Evolutionary conservation across 352 stramenopile species (phyloP).

Genomic region (Phytophthora agathidicida): DNA sequence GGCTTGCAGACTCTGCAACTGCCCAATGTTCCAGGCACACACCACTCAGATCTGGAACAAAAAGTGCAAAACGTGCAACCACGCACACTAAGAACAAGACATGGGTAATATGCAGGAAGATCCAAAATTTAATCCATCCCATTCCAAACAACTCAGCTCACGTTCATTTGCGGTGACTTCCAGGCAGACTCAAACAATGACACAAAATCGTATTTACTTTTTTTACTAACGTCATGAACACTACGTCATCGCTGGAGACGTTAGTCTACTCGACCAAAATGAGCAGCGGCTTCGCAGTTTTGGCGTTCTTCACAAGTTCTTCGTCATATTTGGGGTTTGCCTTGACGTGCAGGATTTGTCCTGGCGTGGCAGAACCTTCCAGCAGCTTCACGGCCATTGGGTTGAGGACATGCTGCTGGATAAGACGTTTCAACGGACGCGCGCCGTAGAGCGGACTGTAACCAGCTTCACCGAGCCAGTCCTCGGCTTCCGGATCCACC

Average conservation of each 20-base stretch:
- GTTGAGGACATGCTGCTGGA: slow-evolving; percentile 97
- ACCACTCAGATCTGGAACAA: slow-evolving; percentile 76
- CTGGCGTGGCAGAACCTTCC: slow-evolving; percentile 72
- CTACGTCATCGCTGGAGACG: too few species aligned
- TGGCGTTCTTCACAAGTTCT: slow-evolving; percentile 45
- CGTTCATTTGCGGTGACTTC: too few species aligned
- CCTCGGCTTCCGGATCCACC: slow-evolving; percentile 89
- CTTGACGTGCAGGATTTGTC: slow-evolving; percentile 83
- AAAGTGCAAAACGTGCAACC: slow-evolving; percentile 74
- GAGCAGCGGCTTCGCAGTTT: slow-evolving; percentile 49
- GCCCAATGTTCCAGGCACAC: slow-evolving; percentile 66
- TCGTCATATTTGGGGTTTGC: slow-evolving; percentile 58
- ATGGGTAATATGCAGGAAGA: not conserved
- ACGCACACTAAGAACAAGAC: slow-evolving; percentile 53
- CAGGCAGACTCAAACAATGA: not conserved
- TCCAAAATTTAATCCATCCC: slow-evolving; percentile 2
- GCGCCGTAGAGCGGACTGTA: slow-evolving; percentile 98
- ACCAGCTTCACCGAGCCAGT: slow-evolving; percentile 92
- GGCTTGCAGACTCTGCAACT: slow-evolving; percentile 60
- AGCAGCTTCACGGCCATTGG: slow-evolving; percentile 93
- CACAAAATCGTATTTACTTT: too few species aligned
- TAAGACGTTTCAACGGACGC: slow-evolving; percentile 95
- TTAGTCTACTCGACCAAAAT: slow-evolving; percentile 25
- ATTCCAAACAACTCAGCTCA: too few species aligned
- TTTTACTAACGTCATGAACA: too few species aligned